Base-by-base conservation (phyloP, 2,329 filamentous ascomycete species). In the Aureobasidium sp. region DNA sequence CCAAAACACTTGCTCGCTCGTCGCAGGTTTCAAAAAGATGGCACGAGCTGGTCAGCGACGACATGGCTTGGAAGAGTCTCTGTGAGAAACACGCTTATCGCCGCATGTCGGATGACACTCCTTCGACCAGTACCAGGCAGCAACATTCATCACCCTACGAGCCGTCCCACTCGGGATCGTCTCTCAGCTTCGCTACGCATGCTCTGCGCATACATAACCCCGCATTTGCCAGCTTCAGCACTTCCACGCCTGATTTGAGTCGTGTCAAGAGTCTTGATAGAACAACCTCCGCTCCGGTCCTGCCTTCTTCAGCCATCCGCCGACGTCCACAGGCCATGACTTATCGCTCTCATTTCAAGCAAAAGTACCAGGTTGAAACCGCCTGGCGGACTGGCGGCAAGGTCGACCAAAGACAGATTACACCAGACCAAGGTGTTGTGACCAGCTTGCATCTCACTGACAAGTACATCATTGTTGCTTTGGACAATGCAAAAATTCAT, bases 401-500 rank as follows among this genome's bases (percentile, higher is more conserved):
- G 54, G 88, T 90, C 70, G 88, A 89, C 45, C 85, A 89, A 44
- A 85, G 88, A 64, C 91, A 96, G 71, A 97, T 97, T 64, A 97
- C 91, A 0, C 93, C 96, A 59, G 94, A 99, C 71, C 93, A 95
- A 68, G 93, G 94, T 30, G 94, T 99, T 2, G 94, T 99, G 21
- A 99, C 94, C 1, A 97, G 92, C 71, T 76, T 99, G 61, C 93
- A 99, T 73, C 77, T 99, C 59, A 99, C 94, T 0, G 82, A 90
- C 37, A 96, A 96, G 73, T 97, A 97, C 76, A 97, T 99, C 69
- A 91, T 99, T 51, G 91, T 97, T 65, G 94, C 94, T 54, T 82
- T 99, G 65, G 94, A 99, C 78, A 99, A 97, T 75, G 93, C 94
- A 41, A 96, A 95, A 78, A 99, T 99, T 49, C 94, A 99, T 74